Evolutionary conservation across 2,329 filamentous ascomycete genomes (phyloP).

Genomic region (Aspergillus sp.): DNA sequence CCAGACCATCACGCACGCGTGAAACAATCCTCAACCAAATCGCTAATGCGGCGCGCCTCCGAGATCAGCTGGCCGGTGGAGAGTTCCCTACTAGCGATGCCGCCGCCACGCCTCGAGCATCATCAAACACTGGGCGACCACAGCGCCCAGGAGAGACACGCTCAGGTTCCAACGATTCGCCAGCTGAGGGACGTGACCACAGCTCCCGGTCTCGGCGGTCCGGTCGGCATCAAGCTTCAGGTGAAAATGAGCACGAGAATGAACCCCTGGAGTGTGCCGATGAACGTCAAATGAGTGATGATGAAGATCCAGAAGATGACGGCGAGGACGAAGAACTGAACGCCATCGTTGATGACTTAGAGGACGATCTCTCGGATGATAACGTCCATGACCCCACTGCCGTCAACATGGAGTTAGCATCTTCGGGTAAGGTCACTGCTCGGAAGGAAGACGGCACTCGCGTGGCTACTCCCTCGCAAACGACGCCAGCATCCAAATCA

Average conservation of each 20-base stretch:
- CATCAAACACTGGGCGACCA: constrained; percentile 22
- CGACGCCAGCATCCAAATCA: constrained; percentile 48
- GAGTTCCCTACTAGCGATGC: constrained; percentile 37
- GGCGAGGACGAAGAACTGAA: constrained; percentile 66
- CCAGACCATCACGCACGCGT: constrained; percentile 60
- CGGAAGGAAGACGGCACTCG: constrained; percentile 88
- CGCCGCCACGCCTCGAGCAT: constrained; percentile 21
- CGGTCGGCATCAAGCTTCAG: constrained; percentile 58
- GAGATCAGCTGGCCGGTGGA: constrained; percentile 48
- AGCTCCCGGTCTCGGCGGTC: constrained; percentile 60
- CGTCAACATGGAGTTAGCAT: constrained; percentile 86
- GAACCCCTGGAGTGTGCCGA: constrained; percentile 88
- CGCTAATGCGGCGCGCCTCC: constrained; percentile 68
- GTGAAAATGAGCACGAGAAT: constrained; percentile 62
- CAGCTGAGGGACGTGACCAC: constrained; percentile 41
- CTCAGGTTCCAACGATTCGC: constrained; percentile 44
- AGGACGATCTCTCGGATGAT: constrained; percentile 77
- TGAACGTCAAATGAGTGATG: constrained; percentile 77
- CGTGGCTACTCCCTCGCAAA: constrained; percentile 76
- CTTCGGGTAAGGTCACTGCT: constrained; percentile 83
- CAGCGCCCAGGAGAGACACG: constrained; percentile 16
- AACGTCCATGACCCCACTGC: constrained; percentile 79
- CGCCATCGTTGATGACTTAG: constrained; percentile 85
- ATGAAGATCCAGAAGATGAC: constrained; percentile 63
- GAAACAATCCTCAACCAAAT: constrained; percentile 70